Evolutionary conservation across 352 stramenopile genomes (phyloP).

Genomic region (Aphanomyces cochlioides): DNA sequence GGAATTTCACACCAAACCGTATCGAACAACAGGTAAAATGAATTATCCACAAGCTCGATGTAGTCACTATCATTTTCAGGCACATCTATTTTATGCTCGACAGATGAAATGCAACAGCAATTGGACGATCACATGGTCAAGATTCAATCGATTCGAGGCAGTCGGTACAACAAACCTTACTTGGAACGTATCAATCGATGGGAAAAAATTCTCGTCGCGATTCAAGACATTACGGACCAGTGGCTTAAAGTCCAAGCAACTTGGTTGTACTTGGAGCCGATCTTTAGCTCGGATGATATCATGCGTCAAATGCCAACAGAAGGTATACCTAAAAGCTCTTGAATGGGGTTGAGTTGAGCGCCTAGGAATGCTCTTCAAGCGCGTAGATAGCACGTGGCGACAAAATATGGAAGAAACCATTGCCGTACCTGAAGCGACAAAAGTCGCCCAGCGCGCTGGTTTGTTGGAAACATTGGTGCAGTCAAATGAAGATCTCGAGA

Average conservation of each 20-base stretch:
- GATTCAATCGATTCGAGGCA: constrained; percentile 92
- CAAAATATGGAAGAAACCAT: constrained; percentile 86
- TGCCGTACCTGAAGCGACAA: constrained; percentile 61
- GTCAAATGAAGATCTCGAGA: constrained; percentile 90
- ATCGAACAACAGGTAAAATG: constrained; percentile 79
- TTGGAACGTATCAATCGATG: constrained; percentile 82
- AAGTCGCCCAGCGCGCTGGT: constrained; percentile 70
- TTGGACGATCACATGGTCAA: constrained; percentile 95
- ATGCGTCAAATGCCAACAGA: constrained; percentile 90
- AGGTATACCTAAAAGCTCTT: constrained; percentile 38
- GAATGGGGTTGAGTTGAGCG: not conserved
- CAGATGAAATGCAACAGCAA: constrained; percentile 90
- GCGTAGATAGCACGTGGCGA: constrained; percentile 84
- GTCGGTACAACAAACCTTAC: constrained; percentile 91
- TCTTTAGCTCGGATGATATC: constrained; percentile 92
- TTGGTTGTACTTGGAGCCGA: constrained; percentile 92
- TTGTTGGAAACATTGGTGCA: constrained; percentile 81
- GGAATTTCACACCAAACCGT: constrained; percentile 91
- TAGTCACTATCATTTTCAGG: not conserved
- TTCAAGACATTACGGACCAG: constrained; percentile 92
- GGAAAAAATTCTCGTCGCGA: constrained; percentile 87
- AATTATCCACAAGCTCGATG: not conserved
- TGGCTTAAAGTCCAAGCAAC: constrained; percentile 93
- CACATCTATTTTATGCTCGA: constrained; percentile 85
- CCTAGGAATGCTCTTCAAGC: constrained; percentile 59